Conservation (phyloP, 1,284 basidiomycete genomes). For the Pseudozyma tsukubaensis region DNA sequence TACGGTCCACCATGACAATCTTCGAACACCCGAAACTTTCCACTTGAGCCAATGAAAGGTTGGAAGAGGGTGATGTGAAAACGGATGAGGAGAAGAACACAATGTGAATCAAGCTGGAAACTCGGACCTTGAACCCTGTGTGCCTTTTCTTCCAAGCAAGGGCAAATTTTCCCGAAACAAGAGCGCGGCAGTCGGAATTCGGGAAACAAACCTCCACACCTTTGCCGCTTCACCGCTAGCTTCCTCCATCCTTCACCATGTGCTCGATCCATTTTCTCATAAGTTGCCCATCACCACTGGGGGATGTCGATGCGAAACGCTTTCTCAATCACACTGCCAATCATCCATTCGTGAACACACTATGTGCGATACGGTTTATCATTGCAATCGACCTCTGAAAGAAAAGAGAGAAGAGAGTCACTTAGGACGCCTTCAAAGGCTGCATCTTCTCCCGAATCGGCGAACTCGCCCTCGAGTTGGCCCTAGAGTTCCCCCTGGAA, state of each 20-base stretch:
- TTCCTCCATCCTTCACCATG: too few species aligned
- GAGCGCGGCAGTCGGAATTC: slow-evolving; percentile 28
- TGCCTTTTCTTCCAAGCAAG: slow-evolving; percentile 7
- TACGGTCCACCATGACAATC: slow-evolving; percentile 22
- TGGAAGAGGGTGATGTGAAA: too few species aligned
- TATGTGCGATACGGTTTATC: too few species aligned
- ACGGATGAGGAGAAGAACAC: not conserved
- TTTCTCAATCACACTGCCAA: too few species aligned
- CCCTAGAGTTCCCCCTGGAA: slow-evolving; percentile 13
- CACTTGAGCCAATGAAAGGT: too few species aligned
- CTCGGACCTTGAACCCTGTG: not conserved
- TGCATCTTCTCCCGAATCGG: slow-evolving; percentile 27
- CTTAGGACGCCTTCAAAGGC: slow-evolving; percentile 24
- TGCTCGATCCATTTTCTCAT: too few species aligned
- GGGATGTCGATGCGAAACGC: too few species aligned
- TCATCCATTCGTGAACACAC: not conserved
- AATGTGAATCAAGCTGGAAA: not conserved
- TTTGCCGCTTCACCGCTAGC: too few species aligned
- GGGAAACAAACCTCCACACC: slow-evolving; percentile 14
- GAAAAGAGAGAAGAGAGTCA: not conserved
- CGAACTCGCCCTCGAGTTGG: slow-evolving; percentile 9
- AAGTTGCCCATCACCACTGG: too few species aligned
- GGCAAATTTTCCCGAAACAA: slow-evolving; percentile 25
- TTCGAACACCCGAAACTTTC: not conserved
- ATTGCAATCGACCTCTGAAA: not conserved